Evolutionary conservation across 163 green algal genomes (phyloP), one percentile per base, ranked within the genome.

Genomic region (Chlorella variabilis): DNA sequence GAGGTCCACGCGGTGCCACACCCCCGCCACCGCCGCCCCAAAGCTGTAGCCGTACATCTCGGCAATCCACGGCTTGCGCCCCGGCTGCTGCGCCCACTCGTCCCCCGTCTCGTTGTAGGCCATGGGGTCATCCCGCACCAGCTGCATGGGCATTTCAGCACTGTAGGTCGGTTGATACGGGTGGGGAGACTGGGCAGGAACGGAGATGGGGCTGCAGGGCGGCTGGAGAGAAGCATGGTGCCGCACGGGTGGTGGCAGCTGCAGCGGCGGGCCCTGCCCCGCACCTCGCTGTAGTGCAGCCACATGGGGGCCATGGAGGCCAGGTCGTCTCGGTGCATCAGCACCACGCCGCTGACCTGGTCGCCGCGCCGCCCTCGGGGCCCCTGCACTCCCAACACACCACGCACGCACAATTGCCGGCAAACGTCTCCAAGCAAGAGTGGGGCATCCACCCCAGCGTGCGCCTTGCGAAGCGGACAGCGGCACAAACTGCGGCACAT

Each of bases 31-130:
- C 11, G 88, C 78, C 20, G 78, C 78, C 4, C 71, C 92, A 70
- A 91, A 96, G 13, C 85, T 86, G 86, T 96, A 96, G 36, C 89
- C 89, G 42, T 91, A 90, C 92, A 95, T 96, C 77, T 96, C 94
- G 36, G 65, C 31, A 48, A 99, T 99, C 96, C 96, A 99, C 39
- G 95, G 93, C 83, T 96, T 96, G 75, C 93, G 85, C 1, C 92
- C 92, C 1, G 84, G 81, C 27, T 93, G 79, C 29, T 84, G 93
- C 63, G 87, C 89, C 77, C 96, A 98, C 25, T 93, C 85, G 82
- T 99, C 96, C 15, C 96, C 96, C 8, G 91, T 95, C 33, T 96
- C 85, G 3, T 92, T 88, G 90, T 90, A 97, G 4, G 92, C 88
- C 71, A 95, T 92, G 33, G 90, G 91, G 75, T 97, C 95, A 31